Evolutionary conservation across 2,329 filamentous ascomycete genomes (phyloP).

Genomic region (Botrytis cinerea): DNA sequence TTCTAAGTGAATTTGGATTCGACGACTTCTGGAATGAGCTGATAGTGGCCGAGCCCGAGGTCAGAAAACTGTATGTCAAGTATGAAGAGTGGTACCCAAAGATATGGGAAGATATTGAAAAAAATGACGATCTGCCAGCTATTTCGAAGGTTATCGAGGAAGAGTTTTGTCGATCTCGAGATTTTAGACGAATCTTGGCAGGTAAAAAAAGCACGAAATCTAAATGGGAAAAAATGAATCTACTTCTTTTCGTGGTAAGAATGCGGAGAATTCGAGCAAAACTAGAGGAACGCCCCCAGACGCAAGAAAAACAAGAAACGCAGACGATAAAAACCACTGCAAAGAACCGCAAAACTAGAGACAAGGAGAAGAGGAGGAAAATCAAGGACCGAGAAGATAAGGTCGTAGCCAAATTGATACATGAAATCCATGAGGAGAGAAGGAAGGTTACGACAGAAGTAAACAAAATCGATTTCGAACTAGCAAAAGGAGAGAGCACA

Average conservation of each 20-base stretch:
- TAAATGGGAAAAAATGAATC: not conserved
- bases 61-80: not conserved
- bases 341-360: not conserved
- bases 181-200: not conserved
- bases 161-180: not conserved
- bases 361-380: not conserved
- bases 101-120: not conserved
- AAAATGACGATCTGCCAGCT: not conserved
- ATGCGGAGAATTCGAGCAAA: not conserved
- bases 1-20: not conserved
- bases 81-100: not conserved
- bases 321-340: not conserved
- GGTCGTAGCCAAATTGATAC: not conserved
- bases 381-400: not conserved
- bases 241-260: not conserved
- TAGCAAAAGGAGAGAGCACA: not conserved
- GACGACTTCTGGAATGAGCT: not conserved
- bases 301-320: not conserved
- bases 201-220: not conserved
- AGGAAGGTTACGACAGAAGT: accelerated
- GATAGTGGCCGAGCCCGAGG: not conserved
- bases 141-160: not conserved
- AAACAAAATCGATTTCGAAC: accelerated
- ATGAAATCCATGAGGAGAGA: not conserved
- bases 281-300: too few relatives aligned